A percentile compares a stretch with the other conserved stretches of the same genome.
These are phyloP conservation scores for Straminergon stramineum DNA, from an alignment of 225 moss, liverwort and hornwort species.

Conservation along the genomic window DNA sequence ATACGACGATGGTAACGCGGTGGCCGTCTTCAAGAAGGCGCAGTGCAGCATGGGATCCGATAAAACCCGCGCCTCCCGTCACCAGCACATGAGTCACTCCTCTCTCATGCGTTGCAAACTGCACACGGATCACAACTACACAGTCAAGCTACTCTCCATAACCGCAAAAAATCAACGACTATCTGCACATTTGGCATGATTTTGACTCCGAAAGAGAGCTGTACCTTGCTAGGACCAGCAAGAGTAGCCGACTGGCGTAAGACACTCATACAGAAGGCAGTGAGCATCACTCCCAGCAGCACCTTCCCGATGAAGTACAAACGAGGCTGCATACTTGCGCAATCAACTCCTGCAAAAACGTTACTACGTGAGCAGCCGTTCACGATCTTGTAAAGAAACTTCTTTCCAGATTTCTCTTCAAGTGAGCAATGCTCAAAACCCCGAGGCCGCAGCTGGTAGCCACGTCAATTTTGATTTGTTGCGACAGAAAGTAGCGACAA, in stretches of 20 bases:
- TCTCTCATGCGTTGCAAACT: slow-evolving; percentile 66
- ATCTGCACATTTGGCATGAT: neutral
- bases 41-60: slow-evolving; percentile 89
- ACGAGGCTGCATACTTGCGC: slow-evolving; percentile 52
- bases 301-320: slow-evolving; percentile 63
- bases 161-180: neutral
- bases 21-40: slow-evolving; percentile 75
- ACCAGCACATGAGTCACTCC: slow-evolving; percentile 87
- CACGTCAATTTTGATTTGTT: neutral
- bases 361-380: neutral
- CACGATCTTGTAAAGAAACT: neutral
- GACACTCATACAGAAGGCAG: slow-evolving; percentile 71
- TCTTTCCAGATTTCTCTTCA: neutral
- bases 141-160: neutral
- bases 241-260: slow-evolving; percentile 63
- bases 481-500: neutral
- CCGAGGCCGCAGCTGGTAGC: neutral
- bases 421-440: neutral
- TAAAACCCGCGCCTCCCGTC: slow-evolving; percentile 96
- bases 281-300: slow-evolving; percentile 53
- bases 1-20: slow-evolving; percentile 78
- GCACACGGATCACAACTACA: slow-evolving; percentile 3
- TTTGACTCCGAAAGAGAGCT: neutral
- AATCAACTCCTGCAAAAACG: slow-evolving; percentile 32
- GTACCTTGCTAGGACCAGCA: slow-evolving; percentile 40